phyloP scores from a whole-genome alignment of 2,329 filamentous ascomycete species.

The Esteya vermicola region DNA sequence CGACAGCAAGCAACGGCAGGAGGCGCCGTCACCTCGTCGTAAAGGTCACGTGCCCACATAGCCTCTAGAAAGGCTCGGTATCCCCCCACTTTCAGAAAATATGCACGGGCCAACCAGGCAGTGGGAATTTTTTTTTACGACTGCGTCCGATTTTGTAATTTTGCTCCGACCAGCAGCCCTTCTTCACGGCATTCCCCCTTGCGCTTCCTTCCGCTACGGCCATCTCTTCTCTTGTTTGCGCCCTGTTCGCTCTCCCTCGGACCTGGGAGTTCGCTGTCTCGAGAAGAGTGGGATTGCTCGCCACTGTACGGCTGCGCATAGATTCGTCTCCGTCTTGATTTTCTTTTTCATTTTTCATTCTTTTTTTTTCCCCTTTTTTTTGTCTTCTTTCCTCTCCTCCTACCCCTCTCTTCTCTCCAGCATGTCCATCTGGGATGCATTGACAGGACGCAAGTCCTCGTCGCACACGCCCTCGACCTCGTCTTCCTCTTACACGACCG shows the following conservation, averaged over 20 bases:
- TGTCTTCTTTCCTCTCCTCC: background rate
- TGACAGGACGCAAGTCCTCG: constrained; percentile 42
- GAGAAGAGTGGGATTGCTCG: background rate
- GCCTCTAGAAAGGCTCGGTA: too few relatives aligned
- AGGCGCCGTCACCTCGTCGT: too few relatives aligned
- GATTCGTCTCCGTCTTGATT: background rate
- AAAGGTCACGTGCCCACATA: too few relatives aligned
- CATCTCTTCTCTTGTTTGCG: background rate
- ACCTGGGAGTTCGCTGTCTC: too few relatives aligned
- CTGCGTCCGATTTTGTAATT: background rate
- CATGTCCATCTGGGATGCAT: constrained; percentile 46
- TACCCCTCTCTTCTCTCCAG: constrained; percentile 7
- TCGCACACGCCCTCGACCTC: constrained; percentile 10
- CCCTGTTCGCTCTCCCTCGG: background rate
- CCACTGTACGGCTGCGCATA: background rate
- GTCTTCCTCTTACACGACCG: constrained; percentile 21
- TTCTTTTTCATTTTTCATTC: background rate
- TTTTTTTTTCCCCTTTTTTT: background rate
- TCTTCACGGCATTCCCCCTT: background rate
- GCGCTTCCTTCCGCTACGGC: background rate
- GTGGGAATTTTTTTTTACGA: constrained; percentile 4
- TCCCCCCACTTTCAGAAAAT: too few relatives aligned
- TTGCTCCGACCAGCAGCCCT: too few relatives aligned
- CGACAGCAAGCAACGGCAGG: too few relatives aligned
- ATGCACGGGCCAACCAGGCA: constrained; percentile 7